These are phyloP conservation scores for Claviceps pazoutovae DNA, from an alignment of 2,329 filamentous ascomycete species.

Conservation along the genomic window DNA sequence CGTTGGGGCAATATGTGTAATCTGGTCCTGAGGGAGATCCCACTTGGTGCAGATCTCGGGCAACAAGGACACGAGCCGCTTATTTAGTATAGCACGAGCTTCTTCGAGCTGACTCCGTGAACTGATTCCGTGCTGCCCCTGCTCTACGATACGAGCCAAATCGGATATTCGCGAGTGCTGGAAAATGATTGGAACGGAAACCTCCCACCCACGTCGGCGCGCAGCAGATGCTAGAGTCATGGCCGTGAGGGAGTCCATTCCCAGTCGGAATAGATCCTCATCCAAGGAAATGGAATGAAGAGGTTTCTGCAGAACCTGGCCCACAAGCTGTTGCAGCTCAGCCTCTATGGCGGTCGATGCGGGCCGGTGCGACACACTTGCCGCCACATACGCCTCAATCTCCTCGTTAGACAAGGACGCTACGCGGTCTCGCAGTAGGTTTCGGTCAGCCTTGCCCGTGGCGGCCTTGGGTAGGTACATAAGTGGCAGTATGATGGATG, in stretches of 20 bases:
- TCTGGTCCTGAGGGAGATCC: neutral
- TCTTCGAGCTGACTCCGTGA: neutral
- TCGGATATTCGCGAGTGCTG: neutral
- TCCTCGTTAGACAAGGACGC: neutral
- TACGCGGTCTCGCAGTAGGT: neutral
- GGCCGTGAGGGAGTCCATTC: conserved; percentile 1
- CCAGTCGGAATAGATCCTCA: neutral
- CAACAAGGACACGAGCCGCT: neutral
- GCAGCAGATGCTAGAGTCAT: neutral
- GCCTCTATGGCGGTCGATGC: neutral
- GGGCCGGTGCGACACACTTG: neutral
- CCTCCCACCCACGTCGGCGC: neutral
- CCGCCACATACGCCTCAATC: neutral
- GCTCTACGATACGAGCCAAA: neutral
- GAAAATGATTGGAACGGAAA: neutral
- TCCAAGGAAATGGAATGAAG: neutral
- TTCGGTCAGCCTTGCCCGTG: neutral
- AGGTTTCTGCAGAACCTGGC: neutral
- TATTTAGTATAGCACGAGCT: neutral
- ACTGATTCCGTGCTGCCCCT: neutral
- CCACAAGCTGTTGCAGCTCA: neutral
- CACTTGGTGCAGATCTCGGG: neutral
- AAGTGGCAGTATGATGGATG: neutral
- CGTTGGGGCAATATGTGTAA: neutral
- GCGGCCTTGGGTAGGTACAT: neutral